Conservation (phyloP, 306 rosid genomes). For the Biancaea sappan region DNA sequence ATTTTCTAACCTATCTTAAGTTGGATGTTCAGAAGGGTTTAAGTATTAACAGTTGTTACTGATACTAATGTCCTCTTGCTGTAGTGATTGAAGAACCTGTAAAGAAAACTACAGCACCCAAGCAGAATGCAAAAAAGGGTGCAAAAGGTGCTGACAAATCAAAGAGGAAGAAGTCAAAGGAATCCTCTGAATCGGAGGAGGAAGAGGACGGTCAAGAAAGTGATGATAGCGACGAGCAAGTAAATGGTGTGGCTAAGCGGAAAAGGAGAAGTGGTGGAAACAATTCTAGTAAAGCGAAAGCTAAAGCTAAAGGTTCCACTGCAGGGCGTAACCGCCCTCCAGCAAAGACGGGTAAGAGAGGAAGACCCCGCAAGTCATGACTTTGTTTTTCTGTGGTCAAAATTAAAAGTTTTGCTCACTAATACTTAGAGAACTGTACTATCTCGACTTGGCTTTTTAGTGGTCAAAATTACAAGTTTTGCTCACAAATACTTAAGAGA, state of each 20-base stretch:
- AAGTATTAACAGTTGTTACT: conserved; percentile 3
- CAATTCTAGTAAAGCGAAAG: conserved; percentile 48
- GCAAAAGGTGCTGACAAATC: conserved; percentile 60
- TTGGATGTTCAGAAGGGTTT: conserved; percentile 24
- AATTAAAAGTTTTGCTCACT: conserved; percentile 61
- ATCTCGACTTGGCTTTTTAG: conserved; percentile 23
- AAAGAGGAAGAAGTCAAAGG: conserved; percentile 75
- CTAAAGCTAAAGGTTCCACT: conserved; percentile 44
- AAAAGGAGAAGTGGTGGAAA: conserved; percentile 56
- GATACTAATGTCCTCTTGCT: neutral
- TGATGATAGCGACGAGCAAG: conserved; percentile 58
- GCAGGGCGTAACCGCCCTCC: conserved; percentile 68
- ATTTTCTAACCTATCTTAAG: neutral
- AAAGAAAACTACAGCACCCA: conserved; percentile 42
- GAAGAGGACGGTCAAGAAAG: conserved; percentile 57
- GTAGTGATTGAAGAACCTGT: conserved; percentile 57
- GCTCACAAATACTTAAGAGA: conserved; percentile 56
- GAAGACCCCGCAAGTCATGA: conserved; percentile 80
- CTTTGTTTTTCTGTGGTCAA: conserved; percentile 13
- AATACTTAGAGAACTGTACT: conserved; percentile 46
- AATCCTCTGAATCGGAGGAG: conserved; percentile 69
- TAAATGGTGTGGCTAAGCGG: conserved; percentile 52
- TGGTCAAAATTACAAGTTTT: conserved; percentile 49
- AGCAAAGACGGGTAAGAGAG: conserved; percentile 70
- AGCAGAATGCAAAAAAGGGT: conserved; percentile 66